These are phyloP conservation scores for Begonia loranthoides DNA, from an alignment of 306 rosid genomes.

Conservation along the genomic window DNA sequence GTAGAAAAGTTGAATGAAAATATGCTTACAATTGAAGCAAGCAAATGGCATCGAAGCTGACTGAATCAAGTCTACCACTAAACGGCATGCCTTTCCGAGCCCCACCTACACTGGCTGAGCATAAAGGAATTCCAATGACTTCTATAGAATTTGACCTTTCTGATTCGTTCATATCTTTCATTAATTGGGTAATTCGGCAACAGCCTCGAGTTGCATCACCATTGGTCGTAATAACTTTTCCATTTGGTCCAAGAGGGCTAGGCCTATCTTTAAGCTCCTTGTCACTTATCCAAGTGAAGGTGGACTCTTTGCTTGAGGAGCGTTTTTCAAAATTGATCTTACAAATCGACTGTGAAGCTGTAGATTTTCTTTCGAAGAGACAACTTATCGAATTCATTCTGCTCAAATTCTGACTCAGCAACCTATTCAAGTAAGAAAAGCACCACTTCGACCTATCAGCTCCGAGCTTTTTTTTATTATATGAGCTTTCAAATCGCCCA, in stretches of 20 bases:
- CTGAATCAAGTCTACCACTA: constrained; percentile 36
- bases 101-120: constrained; percentile 86
- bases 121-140: constrained; percentile 76
- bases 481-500: constrained; percentile 74
- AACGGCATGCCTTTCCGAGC: constrained; percentile 63
- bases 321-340: constrained; percentile 76
- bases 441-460: constrained; percentile 60
- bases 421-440: constrained; percentile 53
- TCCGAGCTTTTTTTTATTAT: constrained; percentile 82
- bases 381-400: constrained; percentile 61
- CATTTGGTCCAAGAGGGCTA: constrained; percentile 95
- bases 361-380: constrained; percentile 60
- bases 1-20: no score
- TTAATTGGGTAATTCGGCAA: constrained; percentile 2
- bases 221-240: constrained; percentile 59
- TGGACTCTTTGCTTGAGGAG: constrained; percentile 71
- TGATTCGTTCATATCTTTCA: constrained; percentile 51
- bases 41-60: constrained; percentile 30
- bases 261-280: constrained; percentile 78
- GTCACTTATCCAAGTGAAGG: constrained; percentile 49
- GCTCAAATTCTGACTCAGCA: constrained; percentile 78
- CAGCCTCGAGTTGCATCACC: constrained; percentile 62
- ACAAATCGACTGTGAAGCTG: constrained; percentile 72
- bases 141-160: constrained; percentile 36
- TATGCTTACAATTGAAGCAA: no score